Base-by-base conservation (phyloP, 2,329 filamentous ascomycete genomes). In the Aspergillus alliaceus region DNA sequence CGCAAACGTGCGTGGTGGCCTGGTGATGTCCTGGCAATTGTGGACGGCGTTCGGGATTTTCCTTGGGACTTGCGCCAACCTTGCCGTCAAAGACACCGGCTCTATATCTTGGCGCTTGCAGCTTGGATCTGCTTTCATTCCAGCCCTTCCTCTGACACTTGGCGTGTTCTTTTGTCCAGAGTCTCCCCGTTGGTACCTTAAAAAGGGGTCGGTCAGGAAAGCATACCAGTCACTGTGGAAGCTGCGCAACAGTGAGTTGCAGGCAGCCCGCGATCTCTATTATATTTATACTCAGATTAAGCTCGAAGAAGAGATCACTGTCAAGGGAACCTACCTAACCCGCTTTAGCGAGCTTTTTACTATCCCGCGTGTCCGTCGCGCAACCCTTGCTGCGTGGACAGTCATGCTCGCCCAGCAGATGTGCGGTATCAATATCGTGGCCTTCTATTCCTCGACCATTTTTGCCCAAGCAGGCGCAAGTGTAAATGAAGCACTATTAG, bases 341-440 rank as follows among this genome's bases (percentile, higher is more conserved):
- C 84, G 88, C 15, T 86, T 90, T 62, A 52, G 77, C 42, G 75
- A 80, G 58, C 70, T 84, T 0, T 80, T 81, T 60, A 80, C 78
- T 12, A 77, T 80, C 51, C 78, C 78, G 6, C 76, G 79, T 18
- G 72, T 80, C 54, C 75, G 79, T 37, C 77, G 79, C 39, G 91
- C 91, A 2, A 93, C 87, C 3, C 80, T 90, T 29, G 91, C 90
- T 6, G 89, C 90, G 1, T 90, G 87, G 62, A 85, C 86, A 1
- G 90, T 93, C 63, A 96, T 96, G 91, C 86, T 90, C 65, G 86
- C 86, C 0, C 87, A 90, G 72, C 86, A 90, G 71, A 86, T 89
- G 82, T 89, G 86, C 64, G 84, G 83, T 75, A 80, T 89, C 72
- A 90, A 90, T 69, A 89, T 91, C 56, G 88, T 91, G 54, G 86